Evolutionary conservation across 202 grass and related monocot genomes (phyloP).

Genomic region (Zizania palustris): DNA sequence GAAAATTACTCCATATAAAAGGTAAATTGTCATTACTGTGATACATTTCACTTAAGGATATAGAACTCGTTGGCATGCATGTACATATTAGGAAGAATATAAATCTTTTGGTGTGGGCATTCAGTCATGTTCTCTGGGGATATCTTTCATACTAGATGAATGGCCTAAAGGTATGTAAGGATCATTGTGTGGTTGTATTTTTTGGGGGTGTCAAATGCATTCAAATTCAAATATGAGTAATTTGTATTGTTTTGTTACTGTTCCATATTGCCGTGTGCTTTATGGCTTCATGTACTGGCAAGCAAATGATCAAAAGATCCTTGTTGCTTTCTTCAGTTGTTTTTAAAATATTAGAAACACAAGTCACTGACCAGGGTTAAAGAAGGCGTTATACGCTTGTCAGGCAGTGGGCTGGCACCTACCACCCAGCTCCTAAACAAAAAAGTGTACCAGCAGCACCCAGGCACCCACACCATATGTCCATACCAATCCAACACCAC

Average conservation of each 20-base stretch:
- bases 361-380: too few species aligned
- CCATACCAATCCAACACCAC: too few species aligned
- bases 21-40: neutral
- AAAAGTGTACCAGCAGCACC: too few species aligned
- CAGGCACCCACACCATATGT: too few species aligned
- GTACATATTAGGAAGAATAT: neutral
- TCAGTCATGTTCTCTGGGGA: neutral
- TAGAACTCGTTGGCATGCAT: neutral
- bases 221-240: conserved; percentile 14
- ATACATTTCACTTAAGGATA: neutral
- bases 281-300: conserved; percentile 18
- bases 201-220: conserved; percentile 4
- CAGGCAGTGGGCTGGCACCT: too few species aligned
- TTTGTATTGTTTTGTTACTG: conserved; percentile 36
- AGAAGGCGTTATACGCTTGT: too few species aligned
- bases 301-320: conserved; percentile 14
- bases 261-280: neutral
- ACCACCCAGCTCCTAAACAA: too few species aligned
- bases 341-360: neutral
- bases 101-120: conserved; percentile 22
- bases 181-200: conserved; percentile 6
- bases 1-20: neutral
- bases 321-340: neutral
- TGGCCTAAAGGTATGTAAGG: conserved; percentile 1
- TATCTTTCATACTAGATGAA: conserved; percentile 3